phyloP scores from a whole-genome alignment of 1,139 yeast species.

The Debaryomyces singareniensis region DNA sequence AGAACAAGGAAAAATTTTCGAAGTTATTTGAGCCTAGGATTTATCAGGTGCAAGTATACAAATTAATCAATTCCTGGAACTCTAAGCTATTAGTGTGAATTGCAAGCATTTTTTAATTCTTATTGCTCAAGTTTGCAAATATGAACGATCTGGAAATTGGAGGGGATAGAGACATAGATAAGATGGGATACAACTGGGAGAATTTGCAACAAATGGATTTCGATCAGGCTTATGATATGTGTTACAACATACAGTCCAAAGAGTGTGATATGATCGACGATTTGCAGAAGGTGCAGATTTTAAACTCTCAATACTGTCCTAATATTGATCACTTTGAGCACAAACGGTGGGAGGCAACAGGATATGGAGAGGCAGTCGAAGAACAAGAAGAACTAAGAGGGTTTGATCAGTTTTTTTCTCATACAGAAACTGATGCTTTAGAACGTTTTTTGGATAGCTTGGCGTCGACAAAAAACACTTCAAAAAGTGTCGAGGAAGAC shows the following conservation, averaged over 20 bases:
- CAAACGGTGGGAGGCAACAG: conserved; percentile 10
- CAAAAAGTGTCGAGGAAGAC: conserved; percentile 14
- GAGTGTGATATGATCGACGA: conserved; percentile 15
- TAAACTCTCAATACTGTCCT: conserved; percentile 18
- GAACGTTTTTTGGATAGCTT: conserved; percentile 40
- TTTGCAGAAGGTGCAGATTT: conserved; percentile 17
- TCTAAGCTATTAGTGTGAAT: too few relatives aligned
- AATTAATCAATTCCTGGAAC: too few relatives aligned
- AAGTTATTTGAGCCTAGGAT: too few relatives aligned
- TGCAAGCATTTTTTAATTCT: too few relatives aligned
- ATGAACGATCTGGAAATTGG: too few relatives aligned
- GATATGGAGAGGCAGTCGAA: neutral
- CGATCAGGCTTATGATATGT: conserved; percentile 42
- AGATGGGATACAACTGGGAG: conserved; percentile 3
- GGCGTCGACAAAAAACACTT: conserved; percentile 23
- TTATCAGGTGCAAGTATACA: too few relatives aligned
- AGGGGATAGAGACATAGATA: conserved; percentile 2
- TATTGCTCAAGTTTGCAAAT: too few relatives aligned
- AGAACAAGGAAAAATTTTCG: too few relatives aligned
- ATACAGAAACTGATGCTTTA: conserved; percentile 40
- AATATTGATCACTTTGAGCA: conserved; percentile 1
- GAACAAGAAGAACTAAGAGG: conserved; percentile 17
- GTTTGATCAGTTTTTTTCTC: conserved; percentile 39
- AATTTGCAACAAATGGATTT: conserved; percentile 33
- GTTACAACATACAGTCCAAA: conserved; percentile 34